These are phyloP conservation scores for Mimosa bimucronata DNA, from an alignment of 306 rosid species.

Conservation along the genomic window DNA sequence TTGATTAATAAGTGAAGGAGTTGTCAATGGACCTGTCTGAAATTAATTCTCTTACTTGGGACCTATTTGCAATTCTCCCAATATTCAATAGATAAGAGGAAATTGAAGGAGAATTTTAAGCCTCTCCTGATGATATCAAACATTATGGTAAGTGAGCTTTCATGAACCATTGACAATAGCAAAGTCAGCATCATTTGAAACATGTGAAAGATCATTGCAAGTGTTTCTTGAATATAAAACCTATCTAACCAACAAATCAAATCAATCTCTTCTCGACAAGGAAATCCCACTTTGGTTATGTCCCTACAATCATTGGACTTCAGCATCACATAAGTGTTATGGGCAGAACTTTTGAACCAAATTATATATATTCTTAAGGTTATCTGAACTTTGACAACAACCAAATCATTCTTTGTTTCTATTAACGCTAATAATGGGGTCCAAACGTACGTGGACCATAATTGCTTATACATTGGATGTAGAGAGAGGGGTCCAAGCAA, in stretches of 20 bases:
- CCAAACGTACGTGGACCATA: slow-evolving; percentile 21
- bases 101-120: slow-evolving; percentile 19
- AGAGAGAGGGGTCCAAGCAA: neutral
- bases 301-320: slow-evolving; percentile 30
- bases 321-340: slow-evolving; percentile 16
- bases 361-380: slow-evolving; percentile 12
- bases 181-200: slow-evolving; percentile 27
- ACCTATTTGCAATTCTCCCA: no score
- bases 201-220: slow-evolving; percentile 2
- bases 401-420: slow-evolving; percentile 27
- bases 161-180: slow-evolving; percentile 18
- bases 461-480: slow-evolving; percentile 33
- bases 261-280: slow-evolving; percentile 27
- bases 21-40: no score
- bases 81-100: neutral
- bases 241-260: neutral
- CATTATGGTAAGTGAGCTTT: slow-evolving; percentile 6
- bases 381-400: slow-evolving; percentile 33
- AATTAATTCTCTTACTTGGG: no score
- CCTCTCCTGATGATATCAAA: neutral
- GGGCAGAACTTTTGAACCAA: slow-evolving; percentile 21
- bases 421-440: neutral
- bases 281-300: slow-evolving; percentile 17
- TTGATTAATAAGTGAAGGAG: no score
- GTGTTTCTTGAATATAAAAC: slow-evolving; percentile 18